These are phyloP conservation scores for Linnemannia hyalina DNA, from an alignment of 192 early-diverging fungal species.

Conservation along the genomic window DNA sequence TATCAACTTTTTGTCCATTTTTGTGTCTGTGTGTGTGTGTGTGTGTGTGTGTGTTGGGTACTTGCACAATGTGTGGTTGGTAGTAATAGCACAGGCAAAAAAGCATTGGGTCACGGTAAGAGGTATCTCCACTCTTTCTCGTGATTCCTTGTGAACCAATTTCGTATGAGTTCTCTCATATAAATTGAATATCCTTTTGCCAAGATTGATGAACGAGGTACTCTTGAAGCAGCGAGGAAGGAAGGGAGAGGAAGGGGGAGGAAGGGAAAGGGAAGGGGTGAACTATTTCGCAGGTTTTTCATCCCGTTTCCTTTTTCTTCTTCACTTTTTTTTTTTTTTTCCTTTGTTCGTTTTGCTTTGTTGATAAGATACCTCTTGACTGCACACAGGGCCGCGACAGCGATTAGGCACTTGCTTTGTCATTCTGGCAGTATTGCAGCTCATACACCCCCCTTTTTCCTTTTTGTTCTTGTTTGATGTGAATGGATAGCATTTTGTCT, in stretches of 20 bases:
- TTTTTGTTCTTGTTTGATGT: background rate
- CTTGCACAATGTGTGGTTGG: background rate
- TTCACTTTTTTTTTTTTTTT: background rate
- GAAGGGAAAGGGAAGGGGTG: background rate
- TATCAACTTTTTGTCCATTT: background rate
- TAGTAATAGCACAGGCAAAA: background rate
- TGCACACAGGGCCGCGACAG: conserved; percentile 49
- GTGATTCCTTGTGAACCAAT: background rate
- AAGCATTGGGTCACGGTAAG: conserved; percentile 1
- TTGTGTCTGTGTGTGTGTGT: background rate
- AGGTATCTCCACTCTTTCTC: background rate
- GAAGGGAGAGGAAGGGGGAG: background rate
- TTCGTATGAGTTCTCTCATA: background rate
- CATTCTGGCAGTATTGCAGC: conserved; percentile 41
- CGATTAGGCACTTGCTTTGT: conserved; percentile 44
- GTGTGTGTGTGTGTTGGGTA: background rate
- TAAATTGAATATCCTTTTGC: background rate
- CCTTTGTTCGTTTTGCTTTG: background rate
- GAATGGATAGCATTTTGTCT: no score
- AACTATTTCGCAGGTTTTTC: background rate
- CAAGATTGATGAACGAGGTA: background rate
- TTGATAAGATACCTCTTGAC: conserved; percentile 9
- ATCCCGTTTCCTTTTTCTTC: background rate
- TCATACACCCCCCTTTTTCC: conserved; percentile 4
- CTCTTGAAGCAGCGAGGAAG: background rate